phyloP scores from a whole-genome alignment of 2,329 filamentous ascomycete genomes.

The Aaosphaeria pasadenensis region DNA sequence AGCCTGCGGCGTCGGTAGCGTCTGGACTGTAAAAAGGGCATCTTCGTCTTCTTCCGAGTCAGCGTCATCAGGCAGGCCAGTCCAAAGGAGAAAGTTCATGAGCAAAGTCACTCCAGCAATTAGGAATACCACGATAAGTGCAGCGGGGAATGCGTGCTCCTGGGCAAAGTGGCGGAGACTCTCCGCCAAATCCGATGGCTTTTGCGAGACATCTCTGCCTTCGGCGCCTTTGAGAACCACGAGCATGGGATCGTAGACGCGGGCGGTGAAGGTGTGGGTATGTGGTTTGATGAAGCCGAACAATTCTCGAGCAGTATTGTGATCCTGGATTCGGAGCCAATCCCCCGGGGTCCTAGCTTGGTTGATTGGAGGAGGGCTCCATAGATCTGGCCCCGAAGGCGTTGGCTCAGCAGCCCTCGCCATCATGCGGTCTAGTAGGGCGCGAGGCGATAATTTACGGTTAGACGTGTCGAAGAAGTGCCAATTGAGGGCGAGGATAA shows the following conservation, averaged over 20 bases:
- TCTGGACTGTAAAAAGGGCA: slow-evolving; percentile 58
- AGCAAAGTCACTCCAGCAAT: slow-evolving; percentile 65
- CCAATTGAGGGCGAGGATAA: slow-evolving; percentile 71
- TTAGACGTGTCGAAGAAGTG: slow-evolving; percentile 69
- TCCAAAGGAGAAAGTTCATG: slow-evolving; percentile 72
- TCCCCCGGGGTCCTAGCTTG: slow-evolving; percentile 73
- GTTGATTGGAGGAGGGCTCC: slow-evolving; percentile 59
- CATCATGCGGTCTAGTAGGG: slow-evolving; percentile 11
- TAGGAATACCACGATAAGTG: slow-evolving; percentile 61
- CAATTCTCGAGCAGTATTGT: slow-evolving; percentile 73
- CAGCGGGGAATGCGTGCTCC: slow-evolving; percentile 68
- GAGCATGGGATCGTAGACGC: slow-evolving; percentile 71
- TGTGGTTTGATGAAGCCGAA: slow-evolving; percentile 73
- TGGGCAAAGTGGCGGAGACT: slow-evolving; percentile 48
- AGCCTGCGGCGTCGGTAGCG: slow-evolving; percentile 60
- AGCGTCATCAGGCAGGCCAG: slow-evolving; percentile 49
- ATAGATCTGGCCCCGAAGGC: slow-evolving; percentile 1
- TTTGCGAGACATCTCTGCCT: slow-evolving; percentile 54
- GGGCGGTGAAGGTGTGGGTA: slow-evolving; percentile 68
- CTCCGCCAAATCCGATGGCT: slow-evolving; percentile 51
- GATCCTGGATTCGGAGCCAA: slow-evolving; percentile 75
- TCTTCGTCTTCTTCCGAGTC: slow-evolving; percentile 48
- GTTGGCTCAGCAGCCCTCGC: slow-evolving; percentile 6
- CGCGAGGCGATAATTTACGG: slow-evolving; percentile 20
- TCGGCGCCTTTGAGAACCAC: slow-evolving; percentile 69